Evolutionary conservation across 225 moss, liverwort and hornwort species (phyloP).

Genomic region (Rhytidiadelphus loreus): DNA sequence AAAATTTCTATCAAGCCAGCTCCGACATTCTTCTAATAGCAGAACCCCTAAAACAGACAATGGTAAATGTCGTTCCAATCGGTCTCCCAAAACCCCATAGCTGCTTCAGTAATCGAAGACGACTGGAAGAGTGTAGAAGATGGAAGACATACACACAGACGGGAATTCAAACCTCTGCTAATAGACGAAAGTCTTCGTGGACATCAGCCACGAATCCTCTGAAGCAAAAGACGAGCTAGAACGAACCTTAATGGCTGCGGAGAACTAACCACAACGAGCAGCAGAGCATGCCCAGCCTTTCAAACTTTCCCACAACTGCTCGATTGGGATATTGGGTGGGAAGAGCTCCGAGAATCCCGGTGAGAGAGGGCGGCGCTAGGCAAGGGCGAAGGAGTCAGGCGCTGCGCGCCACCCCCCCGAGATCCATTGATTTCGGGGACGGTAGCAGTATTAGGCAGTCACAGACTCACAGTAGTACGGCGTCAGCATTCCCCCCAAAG

Average conservation of each 20-base stretch:
- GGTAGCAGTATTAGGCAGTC: background rate
- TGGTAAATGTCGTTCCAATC: background rate
- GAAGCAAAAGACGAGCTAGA: background rate
- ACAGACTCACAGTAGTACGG: background rate
- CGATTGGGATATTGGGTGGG: background rate
- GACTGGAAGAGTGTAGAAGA: background rate
- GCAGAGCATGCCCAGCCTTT: background rate
- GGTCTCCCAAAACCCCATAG: background rate
- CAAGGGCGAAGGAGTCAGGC: background rate
- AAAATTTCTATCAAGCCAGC: background rate
- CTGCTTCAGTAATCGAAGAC: background rate
- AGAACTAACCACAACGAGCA: background rate
- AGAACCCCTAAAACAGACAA: background rate
- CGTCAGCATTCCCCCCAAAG: background rate
- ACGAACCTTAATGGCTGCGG: background rate
- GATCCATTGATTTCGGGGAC: background rate
- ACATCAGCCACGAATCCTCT: background rate
- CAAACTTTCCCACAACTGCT: background rate
- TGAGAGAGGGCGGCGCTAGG: background rate
- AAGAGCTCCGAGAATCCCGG: background rate
- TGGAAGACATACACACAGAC: background rate
- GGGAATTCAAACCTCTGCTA: background rate
- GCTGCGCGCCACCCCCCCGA: background rate
- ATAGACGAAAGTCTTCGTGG: background rate
- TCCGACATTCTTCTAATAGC: background rate